Evolutionary conservation across 768 basidiomycete genomes (phyloP), one percentile per base, ranked within the genome.

Genomic region (Cantharellus anzutake): DNA sequence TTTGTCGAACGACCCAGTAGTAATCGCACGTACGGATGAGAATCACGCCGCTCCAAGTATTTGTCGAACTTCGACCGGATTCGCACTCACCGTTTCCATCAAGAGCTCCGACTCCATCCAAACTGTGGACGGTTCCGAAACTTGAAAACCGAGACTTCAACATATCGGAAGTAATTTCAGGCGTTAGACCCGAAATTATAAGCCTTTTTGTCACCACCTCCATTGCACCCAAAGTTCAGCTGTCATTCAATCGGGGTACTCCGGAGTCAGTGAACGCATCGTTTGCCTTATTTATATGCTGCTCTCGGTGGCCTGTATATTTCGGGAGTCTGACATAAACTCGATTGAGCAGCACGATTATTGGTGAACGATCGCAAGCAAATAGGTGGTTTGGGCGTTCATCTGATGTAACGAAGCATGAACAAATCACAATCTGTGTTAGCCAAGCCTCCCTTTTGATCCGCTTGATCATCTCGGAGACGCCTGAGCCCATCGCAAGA

Each of bases 121-220:
- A 69, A 11, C 78, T 73, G 63, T 74, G 79, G 7, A 90, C 81
- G 0, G 73, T 78, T 5, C 86, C 87, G 67, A 88, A 90, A 2
- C 75, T 71, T 0, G 77, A 76, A 2, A 87, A 73, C 42, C 80
- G 77, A 41, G 72, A 69, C 4, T 73, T 72, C n/a, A 85, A 73
- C 67, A 84, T 84, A 20, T 72, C 69, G 2, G 70, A 67, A 0
- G 79, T 74, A 39, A 89, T 77, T 3, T 80, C 70, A 0, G 83
- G 79, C 0, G 84, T 86, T 2, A 89, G 74, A 2, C 86, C 86
- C 38, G 85, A 85, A 59, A 89, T 74, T 58, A 85, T 83, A 5
- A 87, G 73, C 42, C 84, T 73, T 71, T 83, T 86, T 5, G 4
- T 59, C 37, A 60, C 52, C 16, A n/a, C 37, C 52, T 55, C 52